phyloP scores from a whole-genome alignment of 1,139 yeast genomes.

The Taphrina deformans region DNA sequence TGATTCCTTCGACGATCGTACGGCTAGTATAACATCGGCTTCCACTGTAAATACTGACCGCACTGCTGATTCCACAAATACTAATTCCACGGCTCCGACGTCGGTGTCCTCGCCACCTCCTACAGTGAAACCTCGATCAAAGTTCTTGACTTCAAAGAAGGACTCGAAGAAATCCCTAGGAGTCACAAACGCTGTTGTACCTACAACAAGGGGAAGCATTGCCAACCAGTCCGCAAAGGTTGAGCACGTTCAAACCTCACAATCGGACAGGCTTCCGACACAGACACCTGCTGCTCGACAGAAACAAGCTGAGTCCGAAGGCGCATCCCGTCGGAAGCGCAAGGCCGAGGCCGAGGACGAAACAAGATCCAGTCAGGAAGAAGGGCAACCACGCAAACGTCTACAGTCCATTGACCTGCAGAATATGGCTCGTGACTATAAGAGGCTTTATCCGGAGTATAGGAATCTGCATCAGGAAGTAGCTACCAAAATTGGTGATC shows the following conservation, averaged over 20 bases:
- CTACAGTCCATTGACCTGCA: slow-evolving; percentile 6
- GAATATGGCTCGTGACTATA: slow-evolving; percentile 23
- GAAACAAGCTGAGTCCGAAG: neutral
- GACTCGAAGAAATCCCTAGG: neutral
- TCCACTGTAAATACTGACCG: slow-evolving; percentile 13
- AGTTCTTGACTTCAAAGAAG: slow-evolving; percentile 12
- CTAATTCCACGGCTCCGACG: slow-evolving; percentile 7
- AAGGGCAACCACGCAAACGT: neutral
- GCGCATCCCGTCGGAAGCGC: neutral
- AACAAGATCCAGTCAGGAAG: neutral
- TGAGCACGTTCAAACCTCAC: neutral
- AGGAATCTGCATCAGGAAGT: slow-evolving; percentile 16
- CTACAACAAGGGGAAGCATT: neutral
- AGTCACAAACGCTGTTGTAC: neutral
- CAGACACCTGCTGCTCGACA: neutral
- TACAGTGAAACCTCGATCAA: neutral
- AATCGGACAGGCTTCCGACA: neutral
- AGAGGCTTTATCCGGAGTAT: slow-evolving; percentile 23
- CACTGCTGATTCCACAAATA: neutral
- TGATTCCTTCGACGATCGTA: neutral
- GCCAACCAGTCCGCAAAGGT: neutral
- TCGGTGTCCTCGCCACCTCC: slow-evolving; percentile 1
- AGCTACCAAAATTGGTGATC: slow-evolving; percentile 14
- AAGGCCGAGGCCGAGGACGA: neutral
- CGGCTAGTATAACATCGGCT: slow-evolving; percentile 21